phyloP scores from a whole-genome alignment of 2,329 filamentous ascomycete species.

The Chaetomium olivaceum region DNA sequence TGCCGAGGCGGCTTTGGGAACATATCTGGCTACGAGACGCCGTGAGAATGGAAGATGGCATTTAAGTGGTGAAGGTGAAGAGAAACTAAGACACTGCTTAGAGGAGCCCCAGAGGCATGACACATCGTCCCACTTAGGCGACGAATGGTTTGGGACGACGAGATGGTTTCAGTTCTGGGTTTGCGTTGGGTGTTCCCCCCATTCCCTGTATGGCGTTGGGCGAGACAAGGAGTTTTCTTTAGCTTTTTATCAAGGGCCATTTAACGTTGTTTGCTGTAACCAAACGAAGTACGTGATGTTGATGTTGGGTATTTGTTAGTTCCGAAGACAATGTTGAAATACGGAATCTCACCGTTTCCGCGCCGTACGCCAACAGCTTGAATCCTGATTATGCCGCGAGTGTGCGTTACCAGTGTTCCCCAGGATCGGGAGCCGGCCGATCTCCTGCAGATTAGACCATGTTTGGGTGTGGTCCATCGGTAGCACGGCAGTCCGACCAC shows the following conservation, averaged over 20 bases:
- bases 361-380: no score
- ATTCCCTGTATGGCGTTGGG: slow-evolving; percentile 15
- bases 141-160: not conserved
- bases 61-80: not conserved
- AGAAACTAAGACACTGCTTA: not conserved
- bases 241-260: not conserved
- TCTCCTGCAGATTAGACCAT: not conserved
- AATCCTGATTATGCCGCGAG: not conserved
- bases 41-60: not conserved
- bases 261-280: not conserved
- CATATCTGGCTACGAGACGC: not conserved
- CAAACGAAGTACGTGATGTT: not conserved
- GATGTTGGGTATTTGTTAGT: not conserved
- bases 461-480: not conserved
- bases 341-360: not conserved
- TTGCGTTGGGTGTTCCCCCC: slow-evolving; percentile 6
- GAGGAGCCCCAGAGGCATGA: not conserved
- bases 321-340: not conserved
- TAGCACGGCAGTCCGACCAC: not conserved
- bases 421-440: not conserved
- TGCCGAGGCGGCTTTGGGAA: not conserved
- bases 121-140: not conserved
- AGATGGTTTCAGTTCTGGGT: not conserved
- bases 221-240: slow-evolving; percentile 7
- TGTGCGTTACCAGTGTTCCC: not conserved